Evolutionary conservation across 495 filamentous ascomycete genomes (phyloP).

Genomic region (Mycothermus thermophilus): DNA sequence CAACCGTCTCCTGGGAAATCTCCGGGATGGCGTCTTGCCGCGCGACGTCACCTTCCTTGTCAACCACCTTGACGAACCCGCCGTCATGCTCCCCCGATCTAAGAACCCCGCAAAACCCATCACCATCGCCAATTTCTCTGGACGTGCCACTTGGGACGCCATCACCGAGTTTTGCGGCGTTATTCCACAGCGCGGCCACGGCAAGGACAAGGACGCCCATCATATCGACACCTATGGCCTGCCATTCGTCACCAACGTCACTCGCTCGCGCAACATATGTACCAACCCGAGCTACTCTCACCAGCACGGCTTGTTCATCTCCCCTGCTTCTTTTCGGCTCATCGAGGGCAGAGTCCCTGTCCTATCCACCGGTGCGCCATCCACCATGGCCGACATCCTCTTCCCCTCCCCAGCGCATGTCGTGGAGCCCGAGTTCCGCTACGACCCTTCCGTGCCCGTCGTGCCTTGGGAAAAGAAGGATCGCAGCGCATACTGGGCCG

Average conservation of each 20-base stretch:
- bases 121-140: conserved; percentile 2
- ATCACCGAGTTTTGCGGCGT: conserved; percentile 10
- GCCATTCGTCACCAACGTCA: conserved; percentile 13
- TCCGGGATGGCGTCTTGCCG: conserved; percentile 43
- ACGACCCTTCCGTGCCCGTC: conserved; percentile 24
- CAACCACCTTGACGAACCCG: conserved; percentile 65
- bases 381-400: conserved; percentile 26
- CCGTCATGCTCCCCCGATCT: conserved; percentile 43
- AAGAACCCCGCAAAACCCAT: neutral
- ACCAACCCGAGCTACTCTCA: conserved; percentile 14
- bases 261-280: conserved; percentile 14
- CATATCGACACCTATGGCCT: conserved; percentile 11
- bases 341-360: conserved; percentile 21
- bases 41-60: conserved; percentile 66
- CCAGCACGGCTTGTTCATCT: conserved; percentile 17
- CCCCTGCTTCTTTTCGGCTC: conserved; percentile 16
- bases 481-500: conserved; percentile 36
- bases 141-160: conserved; percentile 7
- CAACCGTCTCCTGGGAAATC: conserved; percentile 41
- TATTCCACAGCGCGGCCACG: neutral
- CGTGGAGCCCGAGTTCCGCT: conserved; percentile 17
- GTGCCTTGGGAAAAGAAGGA: conserved; percentile 27
- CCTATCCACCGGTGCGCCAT: conserved; percentile 24
- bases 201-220: neutral
- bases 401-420: conserved; percentile 24